Evolutionary conservation across 331 rosid species (phyloP), one percentile per base, ranked within the genome.

Genomic region (Erythrophleum ivorense): DNA sequence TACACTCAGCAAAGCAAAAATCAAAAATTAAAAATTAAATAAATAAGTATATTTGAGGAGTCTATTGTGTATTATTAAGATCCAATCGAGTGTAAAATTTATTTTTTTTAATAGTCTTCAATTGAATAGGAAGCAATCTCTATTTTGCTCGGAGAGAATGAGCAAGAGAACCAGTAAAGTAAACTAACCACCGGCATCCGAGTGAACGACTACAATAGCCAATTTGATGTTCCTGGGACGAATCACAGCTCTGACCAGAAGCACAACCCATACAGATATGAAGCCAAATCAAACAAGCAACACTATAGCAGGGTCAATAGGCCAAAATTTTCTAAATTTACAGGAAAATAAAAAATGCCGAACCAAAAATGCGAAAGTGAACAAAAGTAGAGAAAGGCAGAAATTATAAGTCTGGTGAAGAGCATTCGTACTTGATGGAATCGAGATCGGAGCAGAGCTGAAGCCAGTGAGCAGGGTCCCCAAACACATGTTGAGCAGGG

Each of bases 381-480:
- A 14, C 19, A 40, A 55, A 46, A 12, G 33, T 34, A 19, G 41
- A 31, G 3, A 48, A 48, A 13, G 41, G 11, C 0, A 65, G 0
- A n/a, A 9, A 19, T n/a, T 12, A 1, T n/a, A 59, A 0, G 4
- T 41, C 36, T 43, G 46, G 24, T 2, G 41, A 29, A 16, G 9
- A 71, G 52, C 70, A 65, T 19, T 1, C 38, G 40, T 87, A 88
- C 95, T 89, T 94, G 87, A 96, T 88, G 78, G 83, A 83, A 84
- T 96, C 99, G 69, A 96, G 87, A 83, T 94, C 94, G 84, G 97
- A 91, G 90, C 97, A 96, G 88, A 94, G 89, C 59, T 88, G 94
- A 59, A 88, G 97, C 98, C 97, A 94, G 79, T 85, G 97, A 16
- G 93, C 88, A n/a, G 99, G 97, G 77, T 96, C 99, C 5, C 92